These are phyloP conservation scores for Chenopodium suecicum DNA, from an alignment of 148 eudicot species.

Conservation along the genomic window DNA sequence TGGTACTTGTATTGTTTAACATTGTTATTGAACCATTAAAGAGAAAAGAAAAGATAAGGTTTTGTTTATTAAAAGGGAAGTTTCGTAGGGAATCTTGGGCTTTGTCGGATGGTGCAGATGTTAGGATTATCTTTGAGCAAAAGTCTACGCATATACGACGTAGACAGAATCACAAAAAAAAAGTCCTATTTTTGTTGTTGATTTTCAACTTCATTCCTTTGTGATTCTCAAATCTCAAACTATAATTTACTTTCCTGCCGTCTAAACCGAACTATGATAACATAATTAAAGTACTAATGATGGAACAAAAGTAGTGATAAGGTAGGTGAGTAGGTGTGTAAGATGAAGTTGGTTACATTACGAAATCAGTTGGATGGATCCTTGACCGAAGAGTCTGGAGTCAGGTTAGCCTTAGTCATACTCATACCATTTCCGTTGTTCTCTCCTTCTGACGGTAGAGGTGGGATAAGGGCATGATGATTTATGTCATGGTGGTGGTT, in stretches of 20 bases:
- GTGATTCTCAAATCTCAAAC: neutral
- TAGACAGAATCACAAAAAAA: neutral
- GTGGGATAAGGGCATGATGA: neutral
- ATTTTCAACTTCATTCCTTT: too few relatives aligned
- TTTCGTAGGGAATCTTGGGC: constrained; percentile 10
- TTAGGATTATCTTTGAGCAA: neutral
- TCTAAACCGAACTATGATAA: neutral
- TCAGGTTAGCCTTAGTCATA: neutral
- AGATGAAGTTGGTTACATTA: neutral
- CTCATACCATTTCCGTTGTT: constrained; percentile 1
- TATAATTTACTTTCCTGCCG: neutral
- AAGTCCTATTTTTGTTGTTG: neutral
- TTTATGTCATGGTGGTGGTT: neutral
- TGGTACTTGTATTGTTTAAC: neutral
- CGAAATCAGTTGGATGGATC: neutral
- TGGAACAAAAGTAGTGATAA: neutral
- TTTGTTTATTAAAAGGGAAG: neutral
- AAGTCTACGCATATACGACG: constrained; percentile 3
- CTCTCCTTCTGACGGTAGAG: neutral
- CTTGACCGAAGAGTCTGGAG: neutral
- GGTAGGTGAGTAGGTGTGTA: neutral
- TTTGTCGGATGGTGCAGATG: constrained; percentile 1
- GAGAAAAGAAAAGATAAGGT: neutral
- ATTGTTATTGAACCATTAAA: neutral
- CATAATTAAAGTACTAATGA: neutral